Conservation (phyloP, 352 stramenopile genomes). For the Phytophthora idaei region DNA sequence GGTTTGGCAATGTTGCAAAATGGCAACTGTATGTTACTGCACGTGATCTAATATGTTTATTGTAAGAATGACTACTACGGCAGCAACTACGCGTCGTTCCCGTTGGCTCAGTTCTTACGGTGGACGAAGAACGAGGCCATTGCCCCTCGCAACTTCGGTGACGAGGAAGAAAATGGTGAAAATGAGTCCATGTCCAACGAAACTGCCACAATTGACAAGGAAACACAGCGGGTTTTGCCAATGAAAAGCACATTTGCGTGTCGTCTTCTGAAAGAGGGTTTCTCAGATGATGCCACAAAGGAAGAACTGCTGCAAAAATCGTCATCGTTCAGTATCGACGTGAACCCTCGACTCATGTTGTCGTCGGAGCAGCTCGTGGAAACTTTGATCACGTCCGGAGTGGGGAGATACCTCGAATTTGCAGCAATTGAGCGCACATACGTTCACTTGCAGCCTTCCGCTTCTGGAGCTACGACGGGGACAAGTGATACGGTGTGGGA, state of each 20-base stretch:
- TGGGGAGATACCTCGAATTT: constrained; percentile 90
- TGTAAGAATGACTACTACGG: constrained; percentile 83
- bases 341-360: constrained; percentile 84
- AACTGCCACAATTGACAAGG: constrained; percentile 2
- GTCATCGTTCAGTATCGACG: constrained; percentile 70
- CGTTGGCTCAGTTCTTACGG: constrained; percentile 56
- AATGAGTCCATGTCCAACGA: background rate
- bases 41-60: constrained; percentile 3
- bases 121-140: constrained; percentile 64
- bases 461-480: background rate
- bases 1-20: constrained; percentile 32
- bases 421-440: constrained; percentile 85
- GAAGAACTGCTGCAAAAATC: constrained; percentile 52
- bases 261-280: constrained; percentile 45
- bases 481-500: constrained; percentile 61
- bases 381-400: constrained; percentile 82
- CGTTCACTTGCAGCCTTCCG: constrained; percentile 52
- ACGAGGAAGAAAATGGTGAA: constrained; percentile 33
- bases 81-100: constrained; percentile 80
- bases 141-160: constrained; percentile 38
- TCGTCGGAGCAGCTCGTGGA: constrained; percentile 82
- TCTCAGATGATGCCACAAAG: constrained; percentile 44
- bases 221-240: constrained; percentile 33
- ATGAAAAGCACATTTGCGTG: constrained; percentile 59
- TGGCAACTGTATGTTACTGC: background rate